A percentile compares a stretch with the other conserved stretches of the same genome.
phyloP scores from a whole-genome alignment of 495 filamentous ascomycete species.

The Penicillium daleae region DNA sequence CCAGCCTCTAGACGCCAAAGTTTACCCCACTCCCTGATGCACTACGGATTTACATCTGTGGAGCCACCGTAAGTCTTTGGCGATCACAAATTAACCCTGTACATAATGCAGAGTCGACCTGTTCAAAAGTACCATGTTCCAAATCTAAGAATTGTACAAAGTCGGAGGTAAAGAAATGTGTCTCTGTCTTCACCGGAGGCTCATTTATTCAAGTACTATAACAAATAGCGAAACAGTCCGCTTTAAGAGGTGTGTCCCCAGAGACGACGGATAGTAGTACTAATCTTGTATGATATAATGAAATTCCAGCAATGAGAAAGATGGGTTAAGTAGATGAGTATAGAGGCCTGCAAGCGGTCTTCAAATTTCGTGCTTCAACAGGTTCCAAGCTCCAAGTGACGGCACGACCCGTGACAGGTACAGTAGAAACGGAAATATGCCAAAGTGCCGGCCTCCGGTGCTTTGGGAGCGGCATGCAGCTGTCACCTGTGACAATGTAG shows the following conservation, averaged over 20 bases:
- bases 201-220: neutral
- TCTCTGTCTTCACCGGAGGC: neutral
- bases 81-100: neutral
- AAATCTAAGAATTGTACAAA: neutral
- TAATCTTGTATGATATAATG: neutral
- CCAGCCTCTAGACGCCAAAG: neutral
- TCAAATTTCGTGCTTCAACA: neutral
- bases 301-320: neutral
- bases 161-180: neutral
- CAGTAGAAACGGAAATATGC: neutral
- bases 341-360: neutral
- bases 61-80: neutral
- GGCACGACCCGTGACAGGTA: conserved; percentile 12
- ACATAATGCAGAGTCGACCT: neutral
- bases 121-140: neutral
- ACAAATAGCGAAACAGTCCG: neutral
- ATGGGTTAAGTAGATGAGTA: neutral
- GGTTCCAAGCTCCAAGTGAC: neutral
- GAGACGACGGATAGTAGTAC: neutral
- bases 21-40: neutral
- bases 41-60: neutral
- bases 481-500: conserved; percentile 17
- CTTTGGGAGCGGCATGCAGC: conserved; percentile 21
- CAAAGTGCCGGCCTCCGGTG: neutral
- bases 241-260: neutral